Conservation (phyloP, 352 stramenopile genomes). For the Hyaloperonospora arabidopsidis region DNA sequence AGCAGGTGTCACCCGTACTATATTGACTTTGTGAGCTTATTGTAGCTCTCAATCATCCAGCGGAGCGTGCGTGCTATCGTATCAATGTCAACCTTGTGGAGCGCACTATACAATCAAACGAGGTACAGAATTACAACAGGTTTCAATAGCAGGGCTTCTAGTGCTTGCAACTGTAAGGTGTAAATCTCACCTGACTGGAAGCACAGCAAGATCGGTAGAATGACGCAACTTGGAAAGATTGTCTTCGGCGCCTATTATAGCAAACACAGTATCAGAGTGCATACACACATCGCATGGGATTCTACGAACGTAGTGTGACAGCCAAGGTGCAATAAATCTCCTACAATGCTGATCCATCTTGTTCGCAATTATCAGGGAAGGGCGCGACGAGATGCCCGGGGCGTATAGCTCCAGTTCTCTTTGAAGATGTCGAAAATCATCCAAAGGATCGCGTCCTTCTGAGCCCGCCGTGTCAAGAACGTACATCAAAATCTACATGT, state of each 20-base stretch:
- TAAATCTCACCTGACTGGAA: slow-evolving; percentile 60
- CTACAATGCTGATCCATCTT: slow-evolving; percentile 83
- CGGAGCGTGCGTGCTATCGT: slow-evolving; percentile 60
- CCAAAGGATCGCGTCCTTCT: slow-evolving; percentile 66
- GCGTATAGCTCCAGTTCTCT: slow-evolving; percentile 83
- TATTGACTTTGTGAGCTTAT: slow-evolving; percentile 46
- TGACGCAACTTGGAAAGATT: slow-evolving; percentile 70
- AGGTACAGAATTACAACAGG: background rate
- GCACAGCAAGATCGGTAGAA: slow-evolving; percentile 60
- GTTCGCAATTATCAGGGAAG: slow-evolving; percentile 83
- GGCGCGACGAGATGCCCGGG: slow-evolving; percentile 74
- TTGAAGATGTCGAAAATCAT: slow-evolving; percentile 74
- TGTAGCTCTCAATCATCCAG: slow-evolving; percentile 63
- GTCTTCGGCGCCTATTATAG: slow-evolving; percentile 47
- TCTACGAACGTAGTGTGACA: background rate
- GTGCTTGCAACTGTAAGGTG: background rate
- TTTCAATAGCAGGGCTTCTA: too few species aligned
- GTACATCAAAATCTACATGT: slow-evolving; percentile 71
- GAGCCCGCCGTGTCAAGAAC: slow-evolving; percentile 77
- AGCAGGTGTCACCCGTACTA: slow-evolving; percentile 14
- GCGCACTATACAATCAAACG: slow-evolving; percentile 32
- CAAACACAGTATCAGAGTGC: background rate
- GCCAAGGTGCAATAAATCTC: background rate
- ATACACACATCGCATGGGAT: background rate
- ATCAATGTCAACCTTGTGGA: slow-evolving; percentile 85